Evolutionary conservation across 139 green algal genomes (phyloP).

Genomic region (Pycnococcus provasolii): DNA sequence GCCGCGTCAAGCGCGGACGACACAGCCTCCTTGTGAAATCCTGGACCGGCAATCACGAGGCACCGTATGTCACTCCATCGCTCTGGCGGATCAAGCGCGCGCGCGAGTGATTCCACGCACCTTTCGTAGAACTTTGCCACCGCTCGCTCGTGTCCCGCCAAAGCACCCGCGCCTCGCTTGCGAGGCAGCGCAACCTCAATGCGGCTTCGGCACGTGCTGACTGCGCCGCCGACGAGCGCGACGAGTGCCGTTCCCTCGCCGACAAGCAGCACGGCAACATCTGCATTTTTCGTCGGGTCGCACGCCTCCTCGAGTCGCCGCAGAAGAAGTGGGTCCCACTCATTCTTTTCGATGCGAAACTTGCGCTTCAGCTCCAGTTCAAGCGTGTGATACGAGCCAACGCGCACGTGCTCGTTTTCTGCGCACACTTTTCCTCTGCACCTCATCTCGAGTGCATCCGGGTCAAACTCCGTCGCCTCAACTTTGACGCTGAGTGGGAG

Average conservation of each 20-base stretch:
- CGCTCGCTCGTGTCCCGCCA: conserved; percentile 74
- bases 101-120: no score
- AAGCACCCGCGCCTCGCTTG: conserved; percentile 71
- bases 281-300: conserved; percentile 61
- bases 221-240: conserved; percentile 70
- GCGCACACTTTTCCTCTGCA: conserved; percentile 45
- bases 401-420: conserved; percentile 82
- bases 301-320: conserved; percentile 46
- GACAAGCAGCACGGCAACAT: conserved; percentile 85
- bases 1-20: background rate
- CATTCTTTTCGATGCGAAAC: conserved; percentile 68
- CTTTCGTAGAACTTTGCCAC: conserved; percentile 57
- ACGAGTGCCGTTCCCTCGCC: conserved; percentile 81
- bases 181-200: conserved; percentile 77
- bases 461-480: conserved; percentile 46
- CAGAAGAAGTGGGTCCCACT: conserved; percentile 75
- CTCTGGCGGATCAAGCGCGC: conserved; percentile 46
- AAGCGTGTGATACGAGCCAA: conserved; percentile 89
- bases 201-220: conserved; percentile 58
- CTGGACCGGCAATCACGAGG: conserved; percentile 85
- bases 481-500: conserved; percentile 51
- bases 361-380: conserved; percentile 67
- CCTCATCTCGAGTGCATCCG: conserved; percentile 27
- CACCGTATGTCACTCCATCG: conserved; percentile 81
- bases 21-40: conserved; percentile 75